Conservation (phyloP, 768 basidiomycete genomes). For the Pulveroboletus sp. region DNA sequence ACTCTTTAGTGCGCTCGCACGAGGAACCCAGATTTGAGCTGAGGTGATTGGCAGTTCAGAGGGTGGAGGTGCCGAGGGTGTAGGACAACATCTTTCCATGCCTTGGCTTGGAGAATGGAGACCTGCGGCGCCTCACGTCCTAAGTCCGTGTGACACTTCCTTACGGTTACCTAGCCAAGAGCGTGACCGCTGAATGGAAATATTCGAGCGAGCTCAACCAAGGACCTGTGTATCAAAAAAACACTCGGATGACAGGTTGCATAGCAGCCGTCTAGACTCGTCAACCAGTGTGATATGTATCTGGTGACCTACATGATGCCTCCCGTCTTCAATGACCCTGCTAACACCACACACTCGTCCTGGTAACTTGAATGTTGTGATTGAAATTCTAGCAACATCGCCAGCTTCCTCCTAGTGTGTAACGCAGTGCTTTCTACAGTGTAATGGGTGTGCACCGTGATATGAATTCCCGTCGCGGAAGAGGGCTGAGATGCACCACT, state of each 20-base stretch:
- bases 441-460: background rate
- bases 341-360: background rate
- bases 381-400: background rate
- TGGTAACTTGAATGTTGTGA: background rate
- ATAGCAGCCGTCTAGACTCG: too few species aligned
- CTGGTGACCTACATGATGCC: background rate
- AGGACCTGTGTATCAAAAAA: background rate
- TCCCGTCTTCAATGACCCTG: background rate
- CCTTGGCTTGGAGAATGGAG: background rate
- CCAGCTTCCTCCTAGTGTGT: background rate
- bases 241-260: too few species aligned
- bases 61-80: background rate
- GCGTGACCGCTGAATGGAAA: background rate
- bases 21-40: background rate
- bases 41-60: background rate
- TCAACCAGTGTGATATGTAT: too few species aligned
- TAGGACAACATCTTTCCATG: background rate
- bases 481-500: background rate
- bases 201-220: background rate
- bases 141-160: too few species aligned
- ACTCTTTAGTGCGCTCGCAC: too few species aligned
- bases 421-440: too few species aligned
- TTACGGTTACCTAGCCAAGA: too few species aligned
- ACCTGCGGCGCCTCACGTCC: background rate
- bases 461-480: background rate